Conservation (phyloP, 2,329 filamentous ascomycete genomes). For the Monosporascus sp. region DNA sequence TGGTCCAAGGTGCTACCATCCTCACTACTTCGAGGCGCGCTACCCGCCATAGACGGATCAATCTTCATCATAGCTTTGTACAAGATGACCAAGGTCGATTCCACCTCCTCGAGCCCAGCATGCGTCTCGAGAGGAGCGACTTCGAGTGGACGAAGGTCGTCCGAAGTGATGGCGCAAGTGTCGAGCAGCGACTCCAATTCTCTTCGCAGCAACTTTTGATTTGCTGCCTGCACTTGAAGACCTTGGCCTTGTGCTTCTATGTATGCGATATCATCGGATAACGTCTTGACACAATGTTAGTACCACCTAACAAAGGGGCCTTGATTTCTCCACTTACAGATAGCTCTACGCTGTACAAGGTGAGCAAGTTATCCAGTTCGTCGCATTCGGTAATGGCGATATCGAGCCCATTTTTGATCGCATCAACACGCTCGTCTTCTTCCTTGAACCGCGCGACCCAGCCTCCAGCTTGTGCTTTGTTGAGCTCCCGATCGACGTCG, state of each 20-base stretch:
- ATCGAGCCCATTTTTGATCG: constrained; percentile 82
- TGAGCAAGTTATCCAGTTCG: constrained; percentile 89
- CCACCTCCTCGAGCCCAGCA: constrained; percentile 70
- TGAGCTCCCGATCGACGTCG: constrained; percentile 82
- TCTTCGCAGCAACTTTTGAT: constrained; percentile 87
- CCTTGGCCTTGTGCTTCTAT: constrained; percentile 97
- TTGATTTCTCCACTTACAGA: constrained; percentile 54
- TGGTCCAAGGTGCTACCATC: constrained; percentile 44
- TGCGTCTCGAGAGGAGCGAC: constrained; percentile 67
- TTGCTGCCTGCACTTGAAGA: constrained; percentile 92
- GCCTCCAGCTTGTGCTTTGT: constrained; percentile 84
- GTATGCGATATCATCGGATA: constrained; percentile 93
- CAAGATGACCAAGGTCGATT: constrained; percentile 70
- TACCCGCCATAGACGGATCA: constrained; percentile 68
- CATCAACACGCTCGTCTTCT: constrained; percentile 84
- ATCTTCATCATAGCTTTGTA: constrained; percentile 94
- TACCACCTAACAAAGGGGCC: background rate
- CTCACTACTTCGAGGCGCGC: constrained; percentile 43
- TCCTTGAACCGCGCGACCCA: constrained; percentile 83
- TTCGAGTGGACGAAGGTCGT: constrained; percentile 70
- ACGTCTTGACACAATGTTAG: constrained; percentile 55
- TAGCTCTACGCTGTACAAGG: constrained; percentile 89
- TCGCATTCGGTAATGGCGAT: constrained; percentile 92
- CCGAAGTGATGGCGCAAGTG: constrained; percentile 79
- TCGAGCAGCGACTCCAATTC: constrained; percentile 86